A percentile compares a stretch with the other conserved stretches of the same genome.
phyloP scores from a whole-genome alignment of 139 green algal species.

The Coelastrella sp. region DNA sequence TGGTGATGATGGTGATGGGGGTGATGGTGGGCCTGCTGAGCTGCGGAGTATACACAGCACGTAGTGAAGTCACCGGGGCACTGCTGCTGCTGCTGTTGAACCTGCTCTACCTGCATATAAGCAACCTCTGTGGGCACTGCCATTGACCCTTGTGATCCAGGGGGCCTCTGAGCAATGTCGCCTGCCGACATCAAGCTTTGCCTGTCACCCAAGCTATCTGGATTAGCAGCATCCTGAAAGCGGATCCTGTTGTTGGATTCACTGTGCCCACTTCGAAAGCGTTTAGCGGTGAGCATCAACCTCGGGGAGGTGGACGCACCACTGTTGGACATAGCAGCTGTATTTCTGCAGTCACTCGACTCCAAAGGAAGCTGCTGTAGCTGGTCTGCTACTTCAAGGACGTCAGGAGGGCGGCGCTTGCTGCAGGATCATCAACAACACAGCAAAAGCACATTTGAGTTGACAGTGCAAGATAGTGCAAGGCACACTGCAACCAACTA shows the following conservation, averaged over 20 bases:
- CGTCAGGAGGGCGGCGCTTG: constrained; percentile 25
- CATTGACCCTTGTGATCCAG: no score
- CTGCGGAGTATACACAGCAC: background rate
- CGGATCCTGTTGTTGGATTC: constrained; percentile 17
- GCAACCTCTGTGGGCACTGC: no score
- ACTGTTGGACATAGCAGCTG: no score
- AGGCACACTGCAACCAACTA: background rate
- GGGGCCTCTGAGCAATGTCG: no score
- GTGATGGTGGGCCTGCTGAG: background rate
- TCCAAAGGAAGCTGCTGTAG: constrained; percentile 37
- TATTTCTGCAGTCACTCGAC: background rate
- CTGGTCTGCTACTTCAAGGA: constrained; percentile 29
- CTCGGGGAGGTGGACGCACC: background rate
- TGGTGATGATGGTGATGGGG: background rate
- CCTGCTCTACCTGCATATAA: background rate
- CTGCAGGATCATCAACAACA: background rate
- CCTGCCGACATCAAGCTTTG: no score
- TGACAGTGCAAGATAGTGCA: background rate
- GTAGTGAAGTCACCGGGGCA: background rate
- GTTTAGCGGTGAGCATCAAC: background rate
- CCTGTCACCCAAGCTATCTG: no score
- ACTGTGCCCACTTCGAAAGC: background rate
- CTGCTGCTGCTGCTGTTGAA: constrained; percentile 6
- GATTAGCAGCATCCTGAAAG: no score
- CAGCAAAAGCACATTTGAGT: background rate